Base-by-base conservation (phyloP, 2,329 filamentous ascomycete species). In the Calonectria pteridis region DNA sequence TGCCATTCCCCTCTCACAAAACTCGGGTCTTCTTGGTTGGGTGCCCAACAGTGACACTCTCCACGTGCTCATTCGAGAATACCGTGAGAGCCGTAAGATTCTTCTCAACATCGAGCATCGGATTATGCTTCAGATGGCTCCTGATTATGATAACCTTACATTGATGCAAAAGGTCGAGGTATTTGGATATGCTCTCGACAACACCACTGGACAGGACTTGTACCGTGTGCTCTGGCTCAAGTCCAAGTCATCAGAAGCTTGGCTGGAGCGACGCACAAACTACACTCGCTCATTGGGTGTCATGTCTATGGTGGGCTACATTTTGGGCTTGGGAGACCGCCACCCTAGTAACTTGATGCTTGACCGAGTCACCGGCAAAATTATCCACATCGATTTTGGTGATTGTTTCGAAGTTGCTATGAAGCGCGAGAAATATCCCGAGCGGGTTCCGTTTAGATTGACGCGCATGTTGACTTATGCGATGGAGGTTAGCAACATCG, bases 281-380 rank as follows among this genome's bases (percentile, higher is more conserved):
- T 99, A 99, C 86, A 99, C 97, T 23, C 94, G 97, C 72, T 98
- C 96, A 1, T 89, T 99, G 2, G 97, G 95, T 79, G 97, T 99
- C 81, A 99, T 99, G 97, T 98, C 95, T n/a, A 99, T 99, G 95
- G 97, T 98, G n/a, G 97, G 97, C 76, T 99, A 99, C 84, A 98
- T 99, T 77, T 92, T 99, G 28, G 97, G 97, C 73, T 89, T 99
- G 18, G 97, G 97, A 69, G 97, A 99, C 86, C 93, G 97, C 62
- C 97, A 99, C 86, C 97, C 97, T 46, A 98, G 95, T 74, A 99
- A 99, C 84, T 87, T 99, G 81, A 97, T 99, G 94, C 93, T 99
- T 50, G 97, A 99, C 84, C 94, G 95, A 49, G 92, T 97, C 74
- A 98, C 96, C 1, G 97, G 97, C 82, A 98, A 98, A 87, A 97